These are phyloP conservation scores for Xylariaceae sp. DNA, from an alignment of 2,329 filamentous ascomycete genomes.

Conservation along the genomic window DNA sequence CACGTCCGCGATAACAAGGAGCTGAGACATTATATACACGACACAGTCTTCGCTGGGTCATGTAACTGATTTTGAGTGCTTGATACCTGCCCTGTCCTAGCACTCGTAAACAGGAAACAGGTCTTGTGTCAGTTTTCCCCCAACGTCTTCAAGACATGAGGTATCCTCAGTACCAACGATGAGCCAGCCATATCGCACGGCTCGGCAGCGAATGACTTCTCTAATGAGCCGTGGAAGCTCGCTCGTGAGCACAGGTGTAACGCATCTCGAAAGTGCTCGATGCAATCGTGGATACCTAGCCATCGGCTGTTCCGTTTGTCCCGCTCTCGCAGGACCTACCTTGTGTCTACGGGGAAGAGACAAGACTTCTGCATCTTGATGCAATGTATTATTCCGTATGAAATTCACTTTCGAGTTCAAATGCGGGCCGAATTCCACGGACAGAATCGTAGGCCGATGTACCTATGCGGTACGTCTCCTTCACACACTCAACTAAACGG, in stretches of 20 bases:
- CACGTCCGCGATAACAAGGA: not conserved
- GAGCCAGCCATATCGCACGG: slow-evolving; percentile 4
- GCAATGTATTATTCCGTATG: no score
- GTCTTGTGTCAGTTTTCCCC: not conserved
- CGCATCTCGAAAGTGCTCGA: slow-evolving; percentile 4
- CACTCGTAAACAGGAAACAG: no score
- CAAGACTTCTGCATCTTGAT: not conserved
- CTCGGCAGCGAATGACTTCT: slow-evolving; percentile 4
- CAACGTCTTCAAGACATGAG: not conserved
- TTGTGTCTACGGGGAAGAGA: not conserved
- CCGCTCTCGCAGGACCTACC: not conserved
- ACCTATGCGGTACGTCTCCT: not conserved
- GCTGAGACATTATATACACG: not conserved
- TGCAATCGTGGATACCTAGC: not conserved
- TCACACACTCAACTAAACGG: slow-evolving; percentile 1
- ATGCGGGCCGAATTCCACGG: not conserved
- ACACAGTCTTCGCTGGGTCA: not conserved
- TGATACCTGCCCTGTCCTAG: not conserved
- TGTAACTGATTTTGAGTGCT: not conserved
- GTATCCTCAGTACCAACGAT: slow-evolving; percentile 7
- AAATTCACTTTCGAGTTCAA: no score
- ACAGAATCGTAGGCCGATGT: not conserved
- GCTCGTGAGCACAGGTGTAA: slow-evolving; percentile 8
- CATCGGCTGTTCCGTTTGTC: not conserved
- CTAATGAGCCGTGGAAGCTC: slow-evolving; percentile 2